phyloP scores from a whole-genome alignment of 257 asterid genomes.

The Cordia subcordata region DNA sequence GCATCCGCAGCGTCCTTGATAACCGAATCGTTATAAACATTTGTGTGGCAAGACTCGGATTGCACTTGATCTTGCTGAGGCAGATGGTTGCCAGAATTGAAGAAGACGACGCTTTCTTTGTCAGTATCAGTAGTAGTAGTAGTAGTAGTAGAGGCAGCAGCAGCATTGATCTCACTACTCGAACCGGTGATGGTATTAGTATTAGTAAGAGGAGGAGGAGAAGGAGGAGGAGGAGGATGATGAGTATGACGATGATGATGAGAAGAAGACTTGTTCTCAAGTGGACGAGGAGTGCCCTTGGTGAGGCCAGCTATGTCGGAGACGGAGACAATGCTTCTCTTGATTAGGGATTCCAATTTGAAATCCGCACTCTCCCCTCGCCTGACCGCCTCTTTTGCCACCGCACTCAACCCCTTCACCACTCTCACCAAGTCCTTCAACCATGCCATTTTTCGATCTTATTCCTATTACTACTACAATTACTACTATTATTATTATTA shows the following conservation, averaged over 20 bases:
- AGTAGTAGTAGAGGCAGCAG: too few relatives aligned
- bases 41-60: too few relatives aligned
- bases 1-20: too few relatives aligned
- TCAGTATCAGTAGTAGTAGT: too few relatives aligned
- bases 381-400: slow-evolving; percentile 56
- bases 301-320: slow-evolving; percentile 72
- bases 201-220: slow-evolving; percentile 5
- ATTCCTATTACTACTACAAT: too few relatives aligned
- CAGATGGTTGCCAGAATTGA: too few relatives aligned
- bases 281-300: slow-evolving; percentile 49
- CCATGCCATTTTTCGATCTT: slow-evolving; percentile 35
- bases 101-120: too few relatives aligned
- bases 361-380: slow-evolving; percentile 25
- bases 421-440: slow-evolving; percentile 55
- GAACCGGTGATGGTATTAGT: background rate
- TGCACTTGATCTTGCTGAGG: background rate
- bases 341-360: slow-evolving; percentile 42
- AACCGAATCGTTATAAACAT: too few relatives aligned
- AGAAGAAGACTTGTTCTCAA: too few relatives aligned
- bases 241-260: too few relatives aligned
- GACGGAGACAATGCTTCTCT: slow-evolving; percentile 57
- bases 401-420: slow-evolving; percentile 66
- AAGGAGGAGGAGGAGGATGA: slow-evolving; percentile 11
- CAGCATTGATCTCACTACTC: background rate
- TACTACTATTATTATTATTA: too few relatives aligned